Evolutionary conservation across 2,329 filamentous ascomycete genomes (phyloP).

Genomic region (Cephalotrichum gorgonifer): DNA sequence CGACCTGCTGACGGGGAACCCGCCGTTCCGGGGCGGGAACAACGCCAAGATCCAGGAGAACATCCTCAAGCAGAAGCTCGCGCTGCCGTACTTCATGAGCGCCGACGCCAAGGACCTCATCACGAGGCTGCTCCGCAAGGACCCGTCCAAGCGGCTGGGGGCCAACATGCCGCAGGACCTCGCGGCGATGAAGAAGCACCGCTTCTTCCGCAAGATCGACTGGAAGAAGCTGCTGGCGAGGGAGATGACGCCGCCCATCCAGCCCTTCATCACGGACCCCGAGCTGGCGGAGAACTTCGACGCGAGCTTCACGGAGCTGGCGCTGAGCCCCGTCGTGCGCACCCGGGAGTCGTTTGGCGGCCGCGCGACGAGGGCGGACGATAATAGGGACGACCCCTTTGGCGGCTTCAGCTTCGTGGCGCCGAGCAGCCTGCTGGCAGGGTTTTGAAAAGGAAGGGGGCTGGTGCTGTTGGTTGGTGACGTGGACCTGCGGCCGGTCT

Average conservation of each 20-base stretch:
- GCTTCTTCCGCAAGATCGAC: constrained; percentile 95
- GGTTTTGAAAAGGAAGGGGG: constrained; percentile 38
- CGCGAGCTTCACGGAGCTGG: constrained; percentile 78
- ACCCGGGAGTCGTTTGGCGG: constrained; percentile 21
- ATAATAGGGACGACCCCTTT: constrained; percentile 44
- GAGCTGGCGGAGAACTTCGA: constrained; percentile 95
- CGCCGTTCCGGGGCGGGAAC: constrained; percentile 85
- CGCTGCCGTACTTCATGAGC: constrained; percentile 80
- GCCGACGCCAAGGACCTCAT: constrained; percentile 91
- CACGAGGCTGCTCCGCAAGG: constrained; percentile 80
- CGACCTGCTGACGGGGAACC: constrained; percentile 84
- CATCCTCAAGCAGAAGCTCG: constrained; percentile 86
- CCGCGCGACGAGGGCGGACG: constrained; percentile 24
- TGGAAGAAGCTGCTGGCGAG: constrained; percentile 79
- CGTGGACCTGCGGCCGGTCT: not conserved
- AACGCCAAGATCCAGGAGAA: constrained; percentile 93
- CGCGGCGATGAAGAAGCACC: constrained; percentile 74
- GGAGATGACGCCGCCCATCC: constrained; percentile 80
- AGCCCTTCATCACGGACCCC: constrained; percentile 88
- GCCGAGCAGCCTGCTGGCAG: constrained; percentile 46
- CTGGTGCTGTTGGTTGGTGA: constrained; percentile 14
- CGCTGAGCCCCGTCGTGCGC: constrained; percentile 61
- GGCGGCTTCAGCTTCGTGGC: constrained; percentile 56
- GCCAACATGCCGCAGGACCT: constrained; percentile 84
- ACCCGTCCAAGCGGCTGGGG: constrained; percentile 82